A percentile compares a stretch with the other conserved stretches of the same genome.
Conservation (phyloP, 2,329 filamentous ascomycete genomes). For the Ophiocordyceps sinensis region DNA sequence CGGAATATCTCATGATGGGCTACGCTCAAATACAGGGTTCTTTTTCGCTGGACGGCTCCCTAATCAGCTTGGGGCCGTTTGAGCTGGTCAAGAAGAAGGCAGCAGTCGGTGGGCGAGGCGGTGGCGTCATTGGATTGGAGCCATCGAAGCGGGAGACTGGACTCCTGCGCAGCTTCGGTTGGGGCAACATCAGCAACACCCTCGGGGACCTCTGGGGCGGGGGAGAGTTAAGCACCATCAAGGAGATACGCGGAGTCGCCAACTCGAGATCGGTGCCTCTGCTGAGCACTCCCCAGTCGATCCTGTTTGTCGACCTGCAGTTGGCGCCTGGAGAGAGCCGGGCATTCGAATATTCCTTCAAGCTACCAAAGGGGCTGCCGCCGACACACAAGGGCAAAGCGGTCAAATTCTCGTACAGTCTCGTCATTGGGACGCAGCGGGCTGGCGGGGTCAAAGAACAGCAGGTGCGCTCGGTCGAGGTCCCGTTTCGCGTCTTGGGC, state of each 20-base stretch:
- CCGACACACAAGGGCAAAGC: conserved; percentile 83
- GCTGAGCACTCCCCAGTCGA: conserved; percentile 87
- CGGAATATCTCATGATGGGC: conserved; percentile 91
- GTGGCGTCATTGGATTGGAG: conserved; percentile 73
- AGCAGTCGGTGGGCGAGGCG: conserved; percentile 74
- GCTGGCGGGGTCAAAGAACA: conserved; percentile 65
- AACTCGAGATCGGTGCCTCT: conserved; percentile 80
- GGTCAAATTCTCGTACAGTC: conserved; percentile 83
- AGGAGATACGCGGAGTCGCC: conserved; percentile 81
- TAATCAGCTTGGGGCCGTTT: conserved; percentile 80
- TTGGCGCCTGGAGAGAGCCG: conserved; percentile 79
- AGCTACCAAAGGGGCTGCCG: conserved; percentile 74
- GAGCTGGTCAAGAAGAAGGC: conserved; percentile 94
- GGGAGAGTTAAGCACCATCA: conserved; percentile 80
- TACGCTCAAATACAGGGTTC: conserved; percentile 89
- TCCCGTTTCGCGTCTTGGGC: conserved; percentile 85
- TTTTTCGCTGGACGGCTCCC: conserved; percentile 79
- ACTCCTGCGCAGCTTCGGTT: conserved; percentile 71
- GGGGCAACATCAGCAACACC: conserved; percentile 77
- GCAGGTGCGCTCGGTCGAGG: conserved; percentile 77
- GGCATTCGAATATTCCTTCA: conserved; percentile 76
- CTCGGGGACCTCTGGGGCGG: conserved; percentile 77
- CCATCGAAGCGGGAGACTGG: conserved; percentile 59
- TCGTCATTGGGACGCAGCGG: conserved; percentile 84
- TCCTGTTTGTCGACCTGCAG: conserved; percentile 85